Conservation (phyloP, 495 filamentous ascomycete genomes). For the Neurospora cerealis region DNA sequence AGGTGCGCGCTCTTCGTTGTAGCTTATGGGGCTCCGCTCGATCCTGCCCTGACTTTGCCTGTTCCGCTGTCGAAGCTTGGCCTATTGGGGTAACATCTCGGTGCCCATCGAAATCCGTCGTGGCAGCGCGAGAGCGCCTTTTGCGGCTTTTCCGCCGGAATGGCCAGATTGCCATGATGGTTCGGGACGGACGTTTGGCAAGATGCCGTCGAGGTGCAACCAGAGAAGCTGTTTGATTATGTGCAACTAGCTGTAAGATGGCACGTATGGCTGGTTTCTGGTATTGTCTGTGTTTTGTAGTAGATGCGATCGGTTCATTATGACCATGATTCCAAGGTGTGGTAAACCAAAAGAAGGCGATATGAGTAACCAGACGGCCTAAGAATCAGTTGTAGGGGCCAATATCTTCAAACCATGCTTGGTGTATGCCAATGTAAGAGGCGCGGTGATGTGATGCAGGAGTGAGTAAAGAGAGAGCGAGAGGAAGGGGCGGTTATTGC, state of each 20-base stretch:
- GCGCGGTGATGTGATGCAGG: neutral
- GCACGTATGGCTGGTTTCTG: slow-evolving; percentile 1
- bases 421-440: neutral
- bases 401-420: slow-evolving; percentile 18
- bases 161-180: slow-evolving; percentile 64
- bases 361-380: neutral
- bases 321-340: slow-evolving; percentile 7
- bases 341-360: neutral
- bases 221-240: neutral
- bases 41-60: slow-evolving; percentile 13
- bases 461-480: neutral
- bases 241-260: neutral
- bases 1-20: slow-evolving; percentile 36
- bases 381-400: slow-evolving; percentile 4
- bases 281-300: slow-evolving; percentile 2
- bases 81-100: slow-evolving; percentile 9
- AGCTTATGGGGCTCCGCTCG: slow-evolving; percentile 36
- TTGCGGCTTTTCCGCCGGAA: slow-evolving; percentile 58
- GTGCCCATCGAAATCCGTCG: slow-evolving; percentile 21
- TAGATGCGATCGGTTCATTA: slow-evolving; percentile 13
- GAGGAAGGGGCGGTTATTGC: neutral
- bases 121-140: slow-evolving; percentile 31
- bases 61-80: slow-evolving; percentile 9
- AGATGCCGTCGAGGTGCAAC: neutral
- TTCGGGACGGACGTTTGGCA: neutral